Base-by-base conservation (phyloP, 2,329 filamentous ascomycete genomes). In the Verticillium alfalfae region DNA sequence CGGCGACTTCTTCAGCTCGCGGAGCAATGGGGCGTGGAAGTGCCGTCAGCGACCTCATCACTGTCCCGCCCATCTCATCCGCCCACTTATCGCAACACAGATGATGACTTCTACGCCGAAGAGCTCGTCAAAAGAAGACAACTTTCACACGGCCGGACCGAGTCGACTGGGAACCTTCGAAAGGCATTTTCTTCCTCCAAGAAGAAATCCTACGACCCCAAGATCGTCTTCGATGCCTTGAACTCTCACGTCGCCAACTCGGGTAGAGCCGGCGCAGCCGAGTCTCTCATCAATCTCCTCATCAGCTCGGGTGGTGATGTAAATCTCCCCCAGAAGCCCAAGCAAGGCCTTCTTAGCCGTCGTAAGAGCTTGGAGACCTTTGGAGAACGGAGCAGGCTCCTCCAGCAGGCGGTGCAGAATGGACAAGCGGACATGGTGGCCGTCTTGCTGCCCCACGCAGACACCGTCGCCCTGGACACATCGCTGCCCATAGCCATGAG, bases 201-300 rank as follows among this genome's bases (percentile, higher is more conserved):
- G 63, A 80, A 75, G 66, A 84, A 84, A 68, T 69, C 75, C 52
- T 84, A 80, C 78, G 81, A 85, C 34, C 76, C 81, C 12, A 78
- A 76, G 54, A 79, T 86, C 64, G 77, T 86, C 22, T 80, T 85
- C 58, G 79, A 81, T 57, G 79, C 79, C 15, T 74, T 87, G 59
- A 73, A 79, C 56, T 72, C 74, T 52, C 82, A 84, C 67, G 76
- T 86, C 61, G 71, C 75, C 39, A 81, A 78, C 56, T 72, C 71
- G 16, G 83, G 83, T 13, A 78, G 81, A 0, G 78, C 84, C 0
- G 84, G 80, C 9, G 79, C 86, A 5, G 84, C 82, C n/a, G 81
- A 86, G 67, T 81, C 81, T 0, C 75, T 87, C 31, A 78, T 86
- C 36, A 73, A 71, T 3, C 83, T 81, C 69, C 71, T 87, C 38